Conservation (phyloP, 2,329 filamentous ascomycete species). For the Sclerotinia trifoliorum region DNA sequence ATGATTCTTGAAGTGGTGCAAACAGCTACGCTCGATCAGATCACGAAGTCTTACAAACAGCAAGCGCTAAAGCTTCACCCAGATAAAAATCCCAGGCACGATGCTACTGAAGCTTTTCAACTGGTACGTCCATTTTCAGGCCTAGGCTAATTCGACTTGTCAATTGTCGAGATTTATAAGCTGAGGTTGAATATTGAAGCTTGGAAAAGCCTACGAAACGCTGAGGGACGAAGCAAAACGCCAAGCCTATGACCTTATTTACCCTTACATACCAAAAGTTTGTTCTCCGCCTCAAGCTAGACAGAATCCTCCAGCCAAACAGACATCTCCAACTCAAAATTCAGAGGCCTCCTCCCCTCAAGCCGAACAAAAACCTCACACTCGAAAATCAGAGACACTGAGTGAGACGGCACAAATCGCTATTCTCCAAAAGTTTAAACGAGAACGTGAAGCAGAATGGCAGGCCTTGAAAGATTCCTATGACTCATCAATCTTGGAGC, state of each 20-base stretch:
- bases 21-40: conserved; percentile 34
- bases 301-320: neutral
- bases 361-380: conserved; percentile 7
- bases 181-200: conserved; percentile 29
- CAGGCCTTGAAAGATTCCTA: conserved; percentile 30
- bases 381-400: conserved; percentile 7
- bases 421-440: conserved; percentile 36
- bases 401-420: conserved; percentile 36
- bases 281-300: conserved; percentile 1
- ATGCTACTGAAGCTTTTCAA: conserved; percentile 42
- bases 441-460: conserved; percentile 40
- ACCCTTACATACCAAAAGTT: conserved; percentile 26
- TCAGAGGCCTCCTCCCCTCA: conserved; percentile 13
- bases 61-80: conserved; percentile 43
- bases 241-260: conserved; percentile 39
- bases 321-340: neutral
- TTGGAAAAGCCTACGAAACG: conserved; percentile 42
- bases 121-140: conserved; percentile 33
- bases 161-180: neutral
- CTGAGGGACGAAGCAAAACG: conserved; percentile 40
- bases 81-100: conserved; percentile 37
- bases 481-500: conserved; percentile 30
- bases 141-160: neutral
- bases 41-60: conserved; percentile 40
- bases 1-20: conserved; percentile 38